Evolutionary conservation across 192 early-diverging fungal species (phyloP), one percentile per base, ranked within the genome.

Genomic region (Coemansia sp.): DNA sequence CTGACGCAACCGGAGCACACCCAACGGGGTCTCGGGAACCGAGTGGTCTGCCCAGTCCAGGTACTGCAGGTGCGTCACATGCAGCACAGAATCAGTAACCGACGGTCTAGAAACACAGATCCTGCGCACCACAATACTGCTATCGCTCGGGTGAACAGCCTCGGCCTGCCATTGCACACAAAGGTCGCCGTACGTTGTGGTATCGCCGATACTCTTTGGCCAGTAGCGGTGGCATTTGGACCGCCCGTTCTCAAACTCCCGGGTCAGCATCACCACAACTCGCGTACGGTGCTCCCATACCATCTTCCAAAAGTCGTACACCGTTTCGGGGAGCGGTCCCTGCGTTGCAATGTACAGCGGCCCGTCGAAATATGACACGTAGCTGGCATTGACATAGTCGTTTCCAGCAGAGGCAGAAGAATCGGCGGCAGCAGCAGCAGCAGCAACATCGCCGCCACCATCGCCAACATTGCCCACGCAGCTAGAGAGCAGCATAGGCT

Each of bases 271-370:
- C 3, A 97, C 93, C 64, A 98, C 88, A 8, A 98, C 88, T 3
- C 77, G 67, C 4, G 84, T 71, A 39, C 85, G 67, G 43, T 95
- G 89, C 70, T 98, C 93, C 85, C 87, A 86, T 6, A 93, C 81
- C 93, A 97, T 94, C 68, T 84, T 84, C 97, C 97, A 98, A 75
- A 98, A 97, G 61, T 93, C 93, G 32, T 76, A 64, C 23, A 89
- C 75, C 0, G 95, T 97, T 11, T 81, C 76, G 0, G 83, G 85
- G 47, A 96, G 68, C 9, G 97, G 97, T 0, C 94, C 97, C 70
- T 98, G 97, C 10, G 93, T 88, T 0, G 91, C 89, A 75, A 98
- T 97, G 66, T 95, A 98, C 16, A 76, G 63, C 39, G 86, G 77
- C 2, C 71, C 74, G 32, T 69, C 63, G 38, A 83, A 86, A 19